These are phyloP conservation scores for Fusarium nygamai DNA, from an alignment of 2,329 filamentous ascomycete genomes.

Conservation along the genomic window DNA sequence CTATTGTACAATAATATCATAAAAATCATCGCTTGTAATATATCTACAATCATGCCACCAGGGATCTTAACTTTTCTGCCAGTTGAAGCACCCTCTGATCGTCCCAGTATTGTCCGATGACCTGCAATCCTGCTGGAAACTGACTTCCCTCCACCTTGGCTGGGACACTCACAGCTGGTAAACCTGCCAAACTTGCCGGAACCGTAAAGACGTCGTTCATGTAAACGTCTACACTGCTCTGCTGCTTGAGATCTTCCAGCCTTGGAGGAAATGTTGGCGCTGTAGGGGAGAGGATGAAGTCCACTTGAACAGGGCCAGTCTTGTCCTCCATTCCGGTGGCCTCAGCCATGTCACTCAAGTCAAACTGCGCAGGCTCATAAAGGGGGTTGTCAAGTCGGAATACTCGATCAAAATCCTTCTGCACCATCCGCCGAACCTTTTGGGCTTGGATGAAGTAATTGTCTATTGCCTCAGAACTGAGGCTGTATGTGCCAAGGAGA, in stretches of 20 bases:
- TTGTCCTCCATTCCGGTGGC: constrained; percentile 63
- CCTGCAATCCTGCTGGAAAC: constrained; percentile 69
- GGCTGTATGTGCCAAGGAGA: constrained; percentile 86
- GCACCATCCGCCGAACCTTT: constrained; percentile 83
- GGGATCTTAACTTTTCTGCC: constrained; percentile 58
- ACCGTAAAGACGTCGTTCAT: constrained; percentile 97
- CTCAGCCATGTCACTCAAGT: constrained; percentile 69
- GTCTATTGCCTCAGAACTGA: constrained; percentile 90
- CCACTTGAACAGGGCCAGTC: constrained; percentile 72
- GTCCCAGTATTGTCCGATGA: constrained; percentile 85
- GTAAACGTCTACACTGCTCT: constrained; percentile 77
- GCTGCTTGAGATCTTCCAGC: constrained; percentile 65
- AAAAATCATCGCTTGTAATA: constrained; percentile 24
- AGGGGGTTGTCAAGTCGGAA: constrained; percentile 79
- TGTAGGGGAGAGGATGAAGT: constrained; percentile 89
- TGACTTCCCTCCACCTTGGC: constrained; percentile 46
- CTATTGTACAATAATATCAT: constrained; percentile 30
- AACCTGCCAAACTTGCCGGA: constrained; percentile 88
- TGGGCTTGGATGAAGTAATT: constrained; percentile 98
- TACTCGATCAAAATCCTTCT: constrained; percentile 84
- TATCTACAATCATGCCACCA: constrained; percentile 30
- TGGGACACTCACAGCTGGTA: constrained; percentile 89
- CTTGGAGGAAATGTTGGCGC: constrained; percentile 79
- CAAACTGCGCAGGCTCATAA: constrained; percentile 61
- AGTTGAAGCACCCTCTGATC: constrained; percentile 71